phyloP scores from a whole-genome alignment of 345 rosid species.

The Citrus cavaleriei region DNA sequence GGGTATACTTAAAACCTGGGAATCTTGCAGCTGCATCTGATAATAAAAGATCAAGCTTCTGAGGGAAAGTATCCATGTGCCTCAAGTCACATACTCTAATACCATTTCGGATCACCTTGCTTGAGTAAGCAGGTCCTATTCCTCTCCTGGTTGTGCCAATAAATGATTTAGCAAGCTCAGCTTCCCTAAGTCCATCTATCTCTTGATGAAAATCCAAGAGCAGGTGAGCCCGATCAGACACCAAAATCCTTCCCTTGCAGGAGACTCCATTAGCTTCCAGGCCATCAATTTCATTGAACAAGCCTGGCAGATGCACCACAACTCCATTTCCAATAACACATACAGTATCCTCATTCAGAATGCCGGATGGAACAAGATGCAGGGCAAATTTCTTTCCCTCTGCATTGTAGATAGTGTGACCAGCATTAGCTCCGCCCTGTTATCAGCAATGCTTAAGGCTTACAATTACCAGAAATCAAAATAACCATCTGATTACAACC shows the following conservation, averaged over 20 bases:
- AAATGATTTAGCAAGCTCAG: slow-evolving; percentile 83
- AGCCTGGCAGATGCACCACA: slow-evolving; percentile 84
- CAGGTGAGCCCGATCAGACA: slow-evolving; percentile 91
- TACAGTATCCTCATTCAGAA: slow-evolving; percentile 76
- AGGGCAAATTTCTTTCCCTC: slow-evolving; percentile 96
- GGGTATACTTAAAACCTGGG: slow-evolving; percentile 57
- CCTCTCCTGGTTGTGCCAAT: slow-evolving; percentile 97
- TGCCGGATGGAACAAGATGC: slow-evolving; percentile 95
- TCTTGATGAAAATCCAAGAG: slow-evolving; percentile 92
- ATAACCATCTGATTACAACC: neutral
- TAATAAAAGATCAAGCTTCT: slow-evolving; percentile 73
- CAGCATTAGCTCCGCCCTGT: slow-evolving; percentile 99
- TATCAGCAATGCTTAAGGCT: neutral
- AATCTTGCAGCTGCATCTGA: slow-evolving; percentile 83
- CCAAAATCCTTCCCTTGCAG: slow-evolving; percentile 87
- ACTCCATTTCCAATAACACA: slow-evolving; percentile 97
- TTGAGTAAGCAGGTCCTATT: slow-evolving; percentile 88
- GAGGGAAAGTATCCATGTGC: slow-evolving; percentile 92
- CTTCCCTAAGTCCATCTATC: slow-evolving; percentile 82
- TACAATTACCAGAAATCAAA: neutral
- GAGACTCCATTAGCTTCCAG: slow-evolving; percentile 75
- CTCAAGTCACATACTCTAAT: slow-evolving; percentile 89
- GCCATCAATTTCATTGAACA: slow-evolving; percentile 85
- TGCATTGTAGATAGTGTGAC: slow-evolving; percentile 92
- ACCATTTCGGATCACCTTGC: slow-evolving; percentile 81